Evolutionary conservation across 2,329 filamentous ascomycete genomes (phyloP).

Genomic region (Ophiosphaerella korrae): DNA sequence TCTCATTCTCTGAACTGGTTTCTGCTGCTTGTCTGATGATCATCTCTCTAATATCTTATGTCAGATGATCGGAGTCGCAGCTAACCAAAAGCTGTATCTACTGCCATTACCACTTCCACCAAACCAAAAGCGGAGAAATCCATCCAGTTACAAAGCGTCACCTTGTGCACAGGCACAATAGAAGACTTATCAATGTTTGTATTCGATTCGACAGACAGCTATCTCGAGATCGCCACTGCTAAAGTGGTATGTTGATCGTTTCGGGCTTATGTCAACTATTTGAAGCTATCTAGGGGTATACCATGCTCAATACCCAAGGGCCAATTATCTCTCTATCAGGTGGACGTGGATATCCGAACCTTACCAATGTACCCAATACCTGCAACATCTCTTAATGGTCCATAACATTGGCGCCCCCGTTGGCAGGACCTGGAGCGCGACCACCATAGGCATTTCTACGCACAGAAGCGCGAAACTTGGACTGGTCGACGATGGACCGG

Average conservation of each 20-base stretch:
- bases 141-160: too few species aligned
- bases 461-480: background rate
- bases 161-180: background rate
- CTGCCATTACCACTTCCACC: too few species aligned
- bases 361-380: background rate
- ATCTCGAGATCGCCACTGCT: slow-evolving; percentile 2
- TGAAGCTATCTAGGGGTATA: slow-evolving; percentile 1
- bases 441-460: background rate
- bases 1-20: too few species aligned
- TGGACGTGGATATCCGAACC: background rate
- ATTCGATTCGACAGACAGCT: background rate
- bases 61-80: too few species aligned
- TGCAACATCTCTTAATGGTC: slow-evolving; percentile 1
- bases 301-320: background rate
- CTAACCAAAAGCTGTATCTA: too few species aligned
- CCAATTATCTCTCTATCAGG: background rate
- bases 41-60: too few species aligned
- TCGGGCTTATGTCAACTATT: background rate
- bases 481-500: slow-evolving; percentile 7
- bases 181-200: background rate
- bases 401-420: background rate
- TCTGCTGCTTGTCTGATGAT: too few species aligned
- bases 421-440: background rate
- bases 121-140: too few species aligned
- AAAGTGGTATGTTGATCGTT: background rate